A percentile compares a stretch with the other conserved stretches of the same genome.
These are phyloP conservation scores for Discostella stelligeroides DNA, from an alignment of 108 stramenopile species.

Conservation along the genomic window DNA sequence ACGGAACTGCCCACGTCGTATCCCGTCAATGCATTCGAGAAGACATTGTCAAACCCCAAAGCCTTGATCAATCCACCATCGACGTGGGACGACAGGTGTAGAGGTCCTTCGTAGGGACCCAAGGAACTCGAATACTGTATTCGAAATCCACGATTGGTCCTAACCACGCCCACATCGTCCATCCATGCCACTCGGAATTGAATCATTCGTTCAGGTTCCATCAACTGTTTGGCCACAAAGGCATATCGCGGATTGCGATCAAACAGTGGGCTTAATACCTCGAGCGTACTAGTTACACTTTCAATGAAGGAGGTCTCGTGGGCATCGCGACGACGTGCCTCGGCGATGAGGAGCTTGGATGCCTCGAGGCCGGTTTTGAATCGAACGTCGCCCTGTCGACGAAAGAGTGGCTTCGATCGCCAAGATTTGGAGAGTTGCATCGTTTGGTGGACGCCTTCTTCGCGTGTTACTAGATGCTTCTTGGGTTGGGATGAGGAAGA, in stretches of 20 bases:
- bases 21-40: constrained; percentile 93
- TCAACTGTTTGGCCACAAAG: constrained; percentile 92
- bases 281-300: constrained; percentile 70
- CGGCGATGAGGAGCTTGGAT: constrained; percentile 84
- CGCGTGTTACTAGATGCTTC: constrained; percentile 50
- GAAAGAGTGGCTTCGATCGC: constrained; percentile 93
- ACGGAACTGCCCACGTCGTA: constrained; percentile 88
- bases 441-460: constrained; percentile 85
- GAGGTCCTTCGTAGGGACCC: constrained; percentile 93
- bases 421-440: constrained; percentile 82
- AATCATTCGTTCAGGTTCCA: constrained; percentile 90
- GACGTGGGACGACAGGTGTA: constrained; percentile 91
- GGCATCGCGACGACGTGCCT: constrained; percentile 87
- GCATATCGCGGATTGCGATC: constrained; percentile 96
- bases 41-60: constrained; percentile 81
- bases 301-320: constrained; percentile 90
- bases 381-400: constrained; percentile 90
- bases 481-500: constrained; percentile 39
- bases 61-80: constrained; percentile 73
- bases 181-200: constrained; percentile 92
- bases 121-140: constrained; percentile 90
- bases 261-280: constrained; percentile 88
- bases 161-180: constrained; percentile 83
- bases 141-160: constrained; percentile 86
- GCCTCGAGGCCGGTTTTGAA: constrained; percentile 94